These are phyloP conservation scores for Aureobasidium namibiae DNA, from an alignment of 2,329 filamentous ascomycete species.

Conservation along the genomic window DNA sequence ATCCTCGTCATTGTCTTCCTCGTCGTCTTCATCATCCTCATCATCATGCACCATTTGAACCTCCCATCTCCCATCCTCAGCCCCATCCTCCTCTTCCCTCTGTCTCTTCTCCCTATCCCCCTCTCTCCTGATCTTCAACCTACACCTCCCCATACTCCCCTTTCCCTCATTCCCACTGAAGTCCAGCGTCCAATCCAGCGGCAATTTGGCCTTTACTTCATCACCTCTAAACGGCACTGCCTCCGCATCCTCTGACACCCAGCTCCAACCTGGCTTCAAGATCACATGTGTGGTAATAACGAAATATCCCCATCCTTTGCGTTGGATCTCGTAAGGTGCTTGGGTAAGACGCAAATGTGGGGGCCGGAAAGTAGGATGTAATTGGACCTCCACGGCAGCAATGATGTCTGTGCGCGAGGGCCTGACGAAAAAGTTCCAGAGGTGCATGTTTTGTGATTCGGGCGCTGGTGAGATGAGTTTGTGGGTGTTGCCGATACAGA, in stretches of 20 bases:
- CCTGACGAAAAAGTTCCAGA: slow-evolving; percentile 41
- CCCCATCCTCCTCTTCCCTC: slow-evolving; percentile 17
- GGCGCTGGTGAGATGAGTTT: slow-evolving; percentile 18
- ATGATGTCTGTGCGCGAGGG: slow-evolving; percentile 36
- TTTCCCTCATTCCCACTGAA: slow-evolving; percentile 30
- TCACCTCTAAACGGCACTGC: slow-evolving; percentile 24
- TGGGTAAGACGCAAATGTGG: slow-evolving; percentile 26
- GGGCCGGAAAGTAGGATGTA: slow-evolving; percentile 36
- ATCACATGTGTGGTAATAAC: slow-evolving; percentile 32
- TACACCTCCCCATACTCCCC: slow-evolving; percentile 33
- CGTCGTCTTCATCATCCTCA: not conserved
- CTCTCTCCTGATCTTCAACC: slow-evolving; percentile 33
- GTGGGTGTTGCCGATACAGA: slow-evolving; percentile 39
- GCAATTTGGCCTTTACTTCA: slow-evolving; percentile 25
- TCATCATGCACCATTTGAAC: slow-evolving; percentile 9
- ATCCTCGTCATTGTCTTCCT: not conserved
- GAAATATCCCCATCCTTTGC: slow-evolving; percentile 38
- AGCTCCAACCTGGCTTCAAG: slow-evolving; percentile 36
- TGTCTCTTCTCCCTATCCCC: slow-evolving; percentile 18
- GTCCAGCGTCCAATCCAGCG: slow-evolving; percentile 35
- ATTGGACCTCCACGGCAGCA: slow-evolving; percentile 34
- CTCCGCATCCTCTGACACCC: slow-evolving; percentile 33
- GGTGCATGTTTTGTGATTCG: slow-evolving; percentile 30
- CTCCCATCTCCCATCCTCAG: slow-evolving; percentile 18
- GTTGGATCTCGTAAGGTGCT: slow-evolving; percentile 33